Conservation (phyloP, 1,284 basidiomycete genomes). For the Phellopilus nigrolimitatus region DNA sequence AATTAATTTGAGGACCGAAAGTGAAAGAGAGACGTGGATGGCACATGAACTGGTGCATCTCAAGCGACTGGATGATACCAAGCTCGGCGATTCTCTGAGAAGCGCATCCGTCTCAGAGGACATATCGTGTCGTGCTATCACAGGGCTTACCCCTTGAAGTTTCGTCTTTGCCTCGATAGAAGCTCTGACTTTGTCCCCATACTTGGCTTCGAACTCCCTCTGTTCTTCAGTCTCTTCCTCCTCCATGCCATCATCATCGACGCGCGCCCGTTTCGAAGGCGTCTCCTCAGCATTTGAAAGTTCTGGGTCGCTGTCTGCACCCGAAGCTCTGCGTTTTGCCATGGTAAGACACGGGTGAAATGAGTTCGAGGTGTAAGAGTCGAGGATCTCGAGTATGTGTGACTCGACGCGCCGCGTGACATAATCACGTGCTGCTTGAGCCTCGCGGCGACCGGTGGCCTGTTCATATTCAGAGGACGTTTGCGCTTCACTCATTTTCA, state of each 20-base stretch:
- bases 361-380: too few species aligned
- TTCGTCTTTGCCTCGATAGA: conserved; percentile 49
- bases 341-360: conserved; percentile 1
- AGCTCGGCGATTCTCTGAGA: conserved; percentile 70
- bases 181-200: conserved; percentile 51
- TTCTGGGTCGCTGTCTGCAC: conserved; percentile 3
- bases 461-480: not conserved
- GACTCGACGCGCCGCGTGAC: too few species aligned
- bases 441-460: not conserved
- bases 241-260: conserved; percentile 27
- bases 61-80: conserved; percentile 84
- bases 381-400: too few species aligned
- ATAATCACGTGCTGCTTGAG: too few species aligned
- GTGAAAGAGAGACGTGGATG: conserved; percentile 79
- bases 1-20: conserved; percentile 91
- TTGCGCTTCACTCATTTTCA: not conserved
- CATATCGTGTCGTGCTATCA: not conserved
- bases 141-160: conserved; percentile 47
- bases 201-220: conserved; percentile 54
- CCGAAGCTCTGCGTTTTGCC: conserved; percentile 20
- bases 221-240: conserved; percentile 46
- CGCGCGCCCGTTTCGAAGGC: conserved; percentile 21
- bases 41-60: conserved; percentile 96
- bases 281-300: conserved; percentile 12
- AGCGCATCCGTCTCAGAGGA: not conserved